Evolutionary conservation across 176 grass and related monocot genomes (phyloP).

Genomic region (Avena insularis): DNA sequence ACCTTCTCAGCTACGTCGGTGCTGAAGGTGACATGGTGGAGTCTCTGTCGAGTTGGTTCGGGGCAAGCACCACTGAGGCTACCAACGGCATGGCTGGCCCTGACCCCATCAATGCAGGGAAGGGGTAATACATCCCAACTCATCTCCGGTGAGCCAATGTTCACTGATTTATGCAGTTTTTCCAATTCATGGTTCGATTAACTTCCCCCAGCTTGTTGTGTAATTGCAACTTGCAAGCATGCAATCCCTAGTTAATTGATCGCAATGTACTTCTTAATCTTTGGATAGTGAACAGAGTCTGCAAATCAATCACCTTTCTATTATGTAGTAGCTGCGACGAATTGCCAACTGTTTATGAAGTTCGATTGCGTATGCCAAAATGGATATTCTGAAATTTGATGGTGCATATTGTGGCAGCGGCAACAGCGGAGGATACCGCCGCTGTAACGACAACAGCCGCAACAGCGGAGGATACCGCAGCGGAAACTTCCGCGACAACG

Average conservation of each 20-base stretch:
- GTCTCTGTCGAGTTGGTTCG: conserved; percentile 89
- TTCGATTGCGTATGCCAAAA: conserved; percentile 7
- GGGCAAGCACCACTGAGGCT: conserved; percentile 89
- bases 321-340: not conserved
- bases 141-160: conserved; percentile 75
- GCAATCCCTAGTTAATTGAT: conserved; percentile 26
- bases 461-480: too few species aligned
- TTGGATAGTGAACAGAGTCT: conserved; percentile 5
- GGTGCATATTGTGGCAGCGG: not conserved
- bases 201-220: not conserved
- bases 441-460: too few species aligned
- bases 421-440: too few species aligned
- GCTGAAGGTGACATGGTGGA: conserved; percentile 77
- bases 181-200: not conserved
- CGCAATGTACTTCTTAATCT: conserved; percentile 3
- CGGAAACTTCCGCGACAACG: too few species aligned
- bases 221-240: conserved; percentile 23
- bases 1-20: conserved; percentile 90
- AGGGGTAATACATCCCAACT: conserved; percentile 87
- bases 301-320: not conserved
- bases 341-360: not conserved
- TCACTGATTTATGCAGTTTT: conserved; percentile 6
- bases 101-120: conserved; percentile 56
- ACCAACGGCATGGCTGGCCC: conserved; percentile 85
- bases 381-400: not conserved